Evolutionary conservation across 2,329 filamentous ascomycete species (phyloP).

Genomic region (Triangularia verruculosa): DNA sequence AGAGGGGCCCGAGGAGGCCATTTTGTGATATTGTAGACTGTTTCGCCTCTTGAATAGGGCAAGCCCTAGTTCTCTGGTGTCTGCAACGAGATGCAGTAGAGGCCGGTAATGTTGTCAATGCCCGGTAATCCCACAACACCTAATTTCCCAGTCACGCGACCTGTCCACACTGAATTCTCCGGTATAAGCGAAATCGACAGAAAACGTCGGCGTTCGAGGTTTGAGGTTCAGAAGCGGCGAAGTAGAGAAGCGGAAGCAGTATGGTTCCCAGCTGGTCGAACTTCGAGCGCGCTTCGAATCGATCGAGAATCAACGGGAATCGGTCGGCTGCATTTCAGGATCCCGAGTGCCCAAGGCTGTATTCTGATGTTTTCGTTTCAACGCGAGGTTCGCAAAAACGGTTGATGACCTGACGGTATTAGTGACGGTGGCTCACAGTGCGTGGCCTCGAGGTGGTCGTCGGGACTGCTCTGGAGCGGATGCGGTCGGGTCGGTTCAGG

Average conservation of each 20-base stretch:
- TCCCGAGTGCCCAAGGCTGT: not conserved
- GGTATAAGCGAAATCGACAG: not conserved
- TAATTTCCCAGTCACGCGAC: not conserved
- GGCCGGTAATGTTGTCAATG: not conserved
- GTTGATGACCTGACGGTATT: not conserved
- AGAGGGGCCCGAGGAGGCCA: conserved; percentile 52
- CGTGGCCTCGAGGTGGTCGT: not conserved
- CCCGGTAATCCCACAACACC: not conserved
- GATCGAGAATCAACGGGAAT: not conserved
- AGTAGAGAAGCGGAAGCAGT: not conserved
- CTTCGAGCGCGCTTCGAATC: not conserved
- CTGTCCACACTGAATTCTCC: not conserved
- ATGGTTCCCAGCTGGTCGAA: not conserved
- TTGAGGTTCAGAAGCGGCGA: not conserved
- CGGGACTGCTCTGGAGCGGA: not conserved
- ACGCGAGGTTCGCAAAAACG: not conserved
- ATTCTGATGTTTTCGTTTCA: not conserved
- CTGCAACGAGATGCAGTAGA: not conserved
- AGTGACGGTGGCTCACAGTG: not conserved
- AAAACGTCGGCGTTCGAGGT: not conserved
- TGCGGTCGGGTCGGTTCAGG: conserved; percentile 14
- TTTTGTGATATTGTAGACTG: conserved; percentile 31
- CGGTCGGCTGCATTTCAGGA: conserved; percentile 5
- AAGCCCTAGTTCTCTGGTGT: not conserved
- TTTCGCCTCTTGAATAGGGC: not conserved